Percentiles rank a stretch among this genome's conserved stretches.
Evolutionary conservation across 495 filamentous ascomycete species (phyloP).

Genomic region (Amniculicola lignicola): DNA sequence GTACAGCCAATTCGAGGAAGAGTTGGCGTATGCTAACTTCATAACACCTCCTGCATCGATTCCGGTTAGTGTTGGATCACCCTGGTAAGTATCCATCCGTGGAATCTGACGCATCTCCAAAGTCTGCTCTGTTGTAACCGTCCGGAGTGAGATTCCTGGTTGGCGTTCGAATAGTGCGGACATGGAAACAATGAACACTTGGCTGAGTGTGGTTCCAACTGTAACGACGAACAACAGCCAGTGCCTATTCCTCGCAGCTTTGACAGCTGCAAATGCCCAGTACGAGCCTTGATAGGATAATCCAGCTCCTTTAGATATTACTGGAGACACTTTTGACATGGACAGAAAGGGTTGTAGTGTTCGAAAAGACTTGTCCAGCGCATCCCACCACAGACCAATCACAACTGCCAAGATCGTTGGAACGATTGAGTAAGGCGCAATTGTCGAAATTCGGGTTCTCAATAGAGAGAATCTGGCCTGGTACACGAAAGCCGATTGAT

Average conservation of each 20-base stretch:
- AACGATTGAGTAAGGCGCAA: conserved; percentile 3
- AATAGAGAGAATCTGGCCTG: background rate
- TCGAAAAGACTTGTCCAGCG: background rate
- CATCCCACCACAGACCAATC: conserved; percentile 8
- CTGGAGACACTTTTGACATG: background rate
- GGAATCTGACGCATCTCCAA: background rate
- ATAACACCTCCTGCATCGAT: too few species aligned
- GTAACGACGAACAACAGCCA: conserved; percentile 7
- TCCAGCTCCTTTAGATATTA: background rate
- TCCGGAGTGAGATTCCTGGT: background rate
- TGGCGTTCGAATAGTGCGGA: conserved; percentile 8
- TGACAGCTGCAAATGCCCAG: conserved; percentile 3
- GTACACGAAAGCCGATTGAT: conserved; percentile 1
- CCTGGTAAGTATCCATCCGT: too few species aligned
- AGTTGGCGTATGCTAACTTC: background rate
- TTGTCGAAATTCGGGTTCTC: background rate
- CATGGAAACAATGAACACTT: conserved; percentile 6
- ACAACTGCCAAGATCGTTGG: conserved; percentile 3
- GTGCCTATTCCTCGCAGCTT: conserved; percentile 2
- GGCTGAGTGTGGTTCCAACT: conserved; percentile 1
- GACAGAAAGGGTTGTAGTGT: conserved; percentile 5
- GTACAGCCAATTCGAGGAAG: conserved; percentile 3
- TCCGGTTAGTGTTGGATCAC: too few species aligned
- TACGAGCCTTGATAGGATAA: background rate
- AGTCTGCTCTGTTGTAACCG: background rate